phyloP scores from a whole-genome alignment of 2,329 filamentous ascomycete genomes.

The Colletotrichum sp. region DNA sequence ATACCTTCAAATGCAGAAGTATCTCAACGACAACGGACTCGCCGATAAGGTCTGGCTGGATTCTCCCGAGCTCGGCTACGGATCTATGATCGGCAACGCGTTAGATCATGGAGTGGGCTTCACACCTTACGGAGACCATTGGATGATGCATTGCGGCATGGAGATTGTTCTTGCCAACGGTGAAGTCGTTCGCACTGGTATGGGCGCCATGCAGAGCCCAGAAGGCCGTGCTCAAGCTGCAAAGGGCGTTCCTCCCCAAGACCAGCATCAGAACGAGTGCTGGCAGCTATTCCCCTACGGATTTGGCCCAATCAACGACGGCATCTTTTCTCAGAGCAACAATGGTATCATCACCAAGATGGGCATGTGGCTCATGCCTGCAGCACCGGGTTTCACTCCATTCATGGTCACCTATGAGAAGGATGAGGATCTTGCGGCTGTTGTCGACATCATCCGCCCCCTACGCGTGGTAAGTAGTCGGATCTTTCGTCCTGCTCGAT shows the following conservation, averaged over 20 bases:
- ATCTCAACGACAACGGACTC: conserved; percentile 45
- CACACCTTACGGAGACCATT: conserved; percentile 45
- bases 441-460: conserved; percentile 41
- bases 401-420: conserved; percentile 43
- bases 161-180: conserved; percentile 51
- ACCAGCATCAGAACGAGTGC: conserved; percentile 27
- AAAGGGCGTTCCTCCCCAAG: conserved; percentile 33
- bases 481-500: rapidly evolving
- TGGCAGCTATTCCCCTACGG: conserved; percentile 43
- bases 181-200: conserved; percentile 49
- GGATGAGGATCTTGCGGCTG: conserved; percentile 36
- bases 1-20: conserved; percentile 55
- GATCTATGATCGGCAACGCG: conserved; percentile 49
- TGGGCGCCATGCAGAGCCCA: conserved; percentile 45
- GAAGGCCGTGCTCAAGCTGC: conserved; percentile 37
- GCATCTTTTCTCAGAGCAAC: conserved; percentile 56
- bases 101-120: conserved; percentile 52
- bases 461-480: conserved; percentile 23
- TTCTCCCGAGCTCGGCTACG: conserved; percentile 44
- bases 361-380: conserved; percentile 49
- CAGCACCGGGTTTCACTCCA: conserved; percentile 36
- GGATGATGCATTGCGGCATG: conserved; percentile 42
- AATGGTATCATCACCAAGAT: conserved; percentile 60
- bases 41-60: conserved; percentile 46
- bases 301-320: conserved; percentile 44